Evolutionary conservation across 2,329 filamentous ascomycete species (phyloP).

Genomic region (Epichloe scottii): DNA sequence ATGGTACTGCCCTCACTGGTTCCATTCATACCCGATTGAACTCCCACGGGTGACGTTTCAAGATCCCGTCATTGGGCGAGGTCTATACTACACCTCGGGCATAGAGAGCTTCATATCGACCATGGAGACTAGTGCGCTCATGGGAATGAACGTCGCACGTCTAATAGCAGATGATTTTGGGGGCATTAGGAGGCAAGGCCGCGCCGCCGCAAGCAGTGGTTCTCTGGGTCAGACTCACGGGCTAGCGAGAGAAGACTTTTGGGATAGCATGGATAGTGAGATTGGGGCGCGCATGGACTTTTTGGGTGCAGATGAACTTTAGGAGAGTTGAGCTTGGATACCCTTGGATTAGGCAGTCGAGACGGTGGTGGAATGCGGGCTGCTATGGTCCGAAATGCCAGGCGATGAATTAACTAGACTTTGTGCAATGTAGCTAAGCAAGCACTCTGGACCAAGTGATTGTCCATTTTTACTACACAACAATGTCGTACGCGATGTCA

Average conservation of each 20-base stretch:
- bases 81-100: conserved; percentile 58
- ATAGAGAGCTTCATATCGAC: conserved; percentile 94
- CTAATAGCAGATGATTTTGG: conserved; percentile 51
- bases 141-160: conserved; percentile 74
- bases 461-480: too few species aligned
- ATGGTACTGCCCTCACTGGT: conserved; percentile 67
- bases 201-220: not conserved
- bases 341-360: not conserved
- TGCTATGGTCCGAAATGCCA: too few species aligned
- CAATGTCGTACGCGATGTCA: too few species aligned
- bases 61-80: conserved; percentile 54
- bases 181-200: conserved; percentile 9
- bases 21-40: conserved; percentile 76
- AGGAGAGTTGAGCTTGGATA: conserved; percentile 4
- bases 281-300: conserved; percentile 6
- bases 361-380: not conserved
- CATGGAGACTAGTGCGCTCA: conserved; percentile 91
- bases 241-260: conserved; percentile 6
- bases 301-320: conserved; percentile 8
- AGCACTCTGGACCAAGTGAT: too few species aligned
- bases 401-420: too few species aligned
- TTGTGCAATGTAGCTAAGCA: too few species aligned
- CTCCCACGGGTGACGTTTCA: conserved; percentile 83
- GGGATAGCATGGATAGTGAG: conserved; percentile 10
- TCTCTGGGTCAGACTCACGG: not conserved